phyloP scores from a whole-genome alignment of 371 early-diverging fungal species.

The Mucor plumbeus region DNA sequence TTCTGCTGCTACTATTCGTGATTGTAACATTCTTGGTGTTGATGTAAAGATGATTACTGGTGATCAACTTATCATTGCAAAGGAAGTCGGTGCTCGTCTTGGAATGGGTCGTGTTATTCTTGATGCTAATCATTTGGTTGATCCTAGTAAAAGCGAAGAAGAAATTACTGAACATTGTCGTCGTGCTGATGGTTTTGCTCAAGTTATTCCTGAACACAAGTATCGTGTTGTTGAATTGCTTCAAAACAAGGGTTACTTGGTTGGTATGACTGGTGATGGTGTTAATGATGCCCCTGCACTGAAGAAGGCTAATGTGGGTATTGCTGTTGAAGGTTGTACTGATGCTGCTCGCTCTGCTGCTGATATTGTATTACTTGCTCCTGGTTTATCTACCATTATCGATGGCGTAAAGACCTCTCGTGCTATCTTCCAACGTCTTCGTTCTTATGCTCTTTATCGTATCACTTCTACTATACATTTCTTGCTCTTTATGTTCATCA shows the following conservation, averaged over 20 bases:
- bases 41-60: slow-evolving; percentile 84
- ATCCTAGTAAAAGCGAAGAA: slow-evolving; percentile 64
- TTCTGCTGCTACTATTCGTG: slow-evolving; percentile 70
- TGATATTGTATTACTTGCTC: slow-evolving; percentile 90
- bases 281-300: slow-evolving; percentile 92
- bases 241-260: slow-evolving; percentile 70
- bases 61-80: slow-evolving; percentile 79
- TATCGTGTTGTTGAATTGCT: slow-evolving; percentile 77
- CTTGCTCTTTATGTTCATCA: slow-evolving; percentile 90
- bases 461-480: slow-evolving; percentile 94
- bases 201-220: slow-evolving; percentile 80
- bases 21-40: slow-evolving; percentile 68
- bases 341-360: slow-evolving; percentile 97
- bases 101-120: slow-evolving; percentile 76
- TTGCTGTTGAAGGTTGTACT: slow-evolving; percentile 88
- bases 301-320: slow-evolving; percentile 88
- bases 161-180: slow-evolving; percentile 66
- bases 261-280: slow-evolving; percentile 88
- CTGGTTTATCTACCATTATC: slow-evolving; percentile 88
- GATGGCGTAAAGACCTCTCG: slow-evolving; percentile 85
- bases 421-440: slow-evolving; percentile 93
- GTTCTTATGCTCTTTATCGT: slow-evolving; percentile 91
- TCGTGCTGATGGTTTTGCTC: slow-evolving; percentile 84
- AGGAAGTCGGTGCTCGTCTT: slow-evolving; percentile 78
- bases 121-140: slow-evolving; percentile 71